These are phyloP conservation scores for Rubia tinctorum DNA, from an alignment of 305 asterid genomes.

Conservation along the genomic window DNA sequence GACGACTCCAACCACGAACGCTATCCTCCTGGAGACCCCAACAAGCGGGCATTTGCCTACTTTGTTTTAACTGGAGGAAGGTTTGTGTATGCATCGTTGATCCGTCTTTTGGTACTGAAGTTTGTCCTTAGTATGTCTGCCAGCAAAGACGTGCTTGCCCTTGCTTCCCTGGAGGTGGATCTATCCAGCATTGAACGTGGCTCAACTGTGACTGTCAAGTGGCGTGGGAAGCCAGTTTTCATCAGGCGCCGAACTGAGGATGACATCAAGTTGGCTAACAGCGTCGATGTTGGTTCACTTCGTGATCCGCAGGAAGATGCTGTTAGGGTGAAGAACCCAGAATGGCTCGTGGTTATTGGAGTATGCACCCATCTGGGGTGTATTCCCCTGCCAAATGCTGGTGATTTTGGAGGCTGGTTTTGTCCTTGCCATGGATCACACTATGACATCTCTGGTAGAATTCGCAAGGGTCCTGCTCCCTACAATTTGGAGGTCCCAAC, in stretches of 20 bases:
- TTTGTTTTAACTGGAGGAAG: constrained; percentile 69
- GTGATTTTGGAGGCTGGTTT: constrained; percentile 57
- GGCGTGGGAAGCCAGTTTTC: constrained; percentile 57
- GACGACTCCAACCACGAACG: constrained; percentile 69
- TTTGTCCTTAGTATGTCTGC: constrained; percentile 79
- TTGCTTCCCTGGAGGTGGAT: constrained; percentile 54
- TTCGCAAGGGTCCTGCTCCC: constrained; percentile 52
- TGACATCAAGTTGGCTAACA: constrained; percentile 47
- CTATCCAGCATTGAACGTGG: constrained; percentile 50
- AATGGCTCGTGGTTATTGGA: constrained; percentile 53
- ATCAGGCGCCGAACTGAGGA: constrained; percentile 44
- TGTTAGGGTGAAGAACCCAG: constrained; percentile 49
- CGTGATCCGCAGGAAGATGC: constrained; percentile 51
- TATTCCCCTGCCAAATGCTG: constrained; percentile 51
- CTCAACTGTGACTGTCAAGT: constrained; percentile 46
- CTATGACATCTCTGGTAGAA: constrained; percentile 49
- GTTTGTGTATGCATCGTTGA: constrained; percentile 63
- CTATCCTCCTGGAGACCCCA: constrained; percentile 68
- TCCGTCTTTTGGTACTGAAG: constrained; percentile 68
- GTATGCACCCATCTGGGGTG: constrained; percentile 57
- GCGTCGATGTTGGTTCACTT: constrained; percentile 40
- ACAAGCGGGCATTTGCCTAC: constrained; percentile 70
- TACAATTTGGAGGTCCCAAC: constrained; percentile 51
- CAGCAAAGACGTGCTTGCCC: constrained; percentile 69
- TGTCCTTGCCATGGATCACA: constrained; percentile 60